Percentiles rank a stretch among this genome's conserved stretches.
phyloP scores from a whole-genome alignment of 2,329 filamentous ascomycete species.

The Thielaviopsis ethacetica region DNA sequence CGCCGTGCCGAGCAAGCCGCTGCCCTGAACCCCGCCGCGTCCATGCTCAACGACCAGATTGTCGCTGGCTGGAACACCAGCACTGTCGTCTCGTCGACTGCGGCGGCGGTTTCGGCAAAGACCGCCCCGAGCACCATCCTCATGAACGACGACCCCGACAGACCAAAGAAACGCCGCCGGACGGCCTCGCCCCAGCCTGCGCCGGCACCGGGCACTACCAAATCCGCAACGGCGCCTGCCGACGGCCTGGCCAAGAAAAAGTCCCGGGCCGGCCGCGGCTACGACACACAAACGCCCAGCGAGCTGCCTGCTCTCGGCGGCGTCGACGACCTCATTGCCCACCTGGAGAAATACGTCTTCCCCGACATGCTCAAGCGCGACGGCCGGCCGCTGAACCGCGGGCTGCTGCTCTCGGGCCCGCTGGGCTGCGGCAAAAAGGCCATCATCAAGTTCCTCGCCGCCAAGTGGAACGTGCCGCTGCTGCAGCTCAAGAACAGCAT shows the following conservation, averaged over 20 bases:
- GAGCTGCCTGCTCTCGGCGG: constrained; percentile 18
- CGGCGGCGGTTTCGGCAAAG: constrained; percentile 9
- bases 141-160: constrained; percentile 17
- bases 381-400: constrained; percentile 18
- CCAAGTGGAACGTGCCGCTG: constrained; percentile 55
- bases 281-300: constrained; percentile 18
- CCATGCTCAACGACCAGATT: constrained; percentile 27
- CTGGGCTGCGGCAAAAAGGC: constrained; percentile 70
- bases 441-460: constrained; percentile 57
- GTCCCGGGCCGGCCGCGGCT: constrained; percentile 17
- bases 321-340: constrained; percentile 14
- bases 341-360: constrained; percentile 10
- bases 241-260: constrained; percentile 17
- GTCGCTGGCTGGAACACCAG: constrained; percentile 24
- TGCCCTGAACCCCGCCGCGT: constrained; percentile 16
- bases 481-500: constrained; percentile 32
- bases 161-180: constrained; percentile 18
- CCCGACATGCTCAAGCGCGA: constrained; percentile 8
- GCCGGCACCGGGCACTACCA: neutral
- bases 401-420: constrained; percentile 62
- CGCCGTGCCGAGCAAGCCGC: constrained; percentile 11
- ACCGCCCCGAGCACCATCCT: constrained; percentile 12
- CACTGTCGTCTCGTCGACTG: neutral
- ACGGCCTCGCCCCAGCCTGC: constrained; percentile 12
- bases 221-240: constrained; percentile 12